A percentile compares a stretch with the other conserved stretches of the same genome.
phyloP scores from a whole-genome alignment of 257 asterid genomes.

The Dorcoceras hygrometricum region DNA sequence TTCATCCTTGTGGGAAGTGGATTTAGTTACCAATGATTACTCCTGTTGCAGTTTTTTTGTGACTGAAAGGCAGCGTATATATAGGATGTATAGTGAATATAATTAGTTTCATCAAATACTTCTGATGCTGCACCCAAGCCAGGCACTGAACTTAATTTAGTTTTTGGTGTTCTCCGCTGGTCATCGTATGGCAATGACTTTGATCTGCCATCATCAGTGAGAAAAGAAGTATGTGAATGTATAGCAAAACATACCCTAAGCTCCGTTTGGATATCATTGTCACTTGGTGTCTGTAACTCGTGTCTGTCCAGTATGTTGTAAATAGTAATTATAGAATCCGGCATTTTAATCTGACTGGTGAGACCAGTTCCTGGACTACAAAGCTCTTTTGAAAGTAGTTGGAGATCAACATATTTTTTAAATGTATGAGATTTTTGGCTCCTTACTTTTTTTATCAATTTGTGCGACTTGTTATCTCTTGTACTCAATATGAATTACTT shows the following conservation, averaged over 20 bases:
- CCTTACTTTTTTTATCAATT: neutral
- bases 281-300: neutral
- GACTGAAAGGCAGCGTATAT: neutral
- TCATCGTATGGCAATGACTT: neutral
- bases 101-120: neutral
- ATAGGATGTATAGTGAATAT: neutral
- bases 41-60: neutral
- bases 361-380: neutral
- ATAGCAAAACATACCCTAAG: neutral
- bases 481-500: neutral
- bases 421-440: too few species aligned
- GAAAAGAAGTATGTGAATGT: too few species aligned
- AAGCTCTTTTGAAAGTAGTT: neutral
- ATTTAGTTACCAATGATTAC: neutral
- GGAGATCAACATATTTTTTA: too few species aligned
- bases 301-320: neutral
- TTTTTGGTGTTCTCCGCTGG: neutral
- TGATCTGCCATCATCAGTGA: neutral
- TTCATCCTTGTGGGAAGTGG: neutral
- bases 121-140: neutral
- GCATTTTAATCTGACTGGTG: neutral
- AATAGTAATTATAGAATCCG: neutral
- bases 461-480: neutral
- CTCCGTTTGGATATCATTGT: neutral
- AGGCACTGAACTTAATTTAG: neutral